These are phyloP conservation scores for Lachancea mirantina DNA, from an alignment of 805 yeast species.

Conservation along the genomic window DNA sequence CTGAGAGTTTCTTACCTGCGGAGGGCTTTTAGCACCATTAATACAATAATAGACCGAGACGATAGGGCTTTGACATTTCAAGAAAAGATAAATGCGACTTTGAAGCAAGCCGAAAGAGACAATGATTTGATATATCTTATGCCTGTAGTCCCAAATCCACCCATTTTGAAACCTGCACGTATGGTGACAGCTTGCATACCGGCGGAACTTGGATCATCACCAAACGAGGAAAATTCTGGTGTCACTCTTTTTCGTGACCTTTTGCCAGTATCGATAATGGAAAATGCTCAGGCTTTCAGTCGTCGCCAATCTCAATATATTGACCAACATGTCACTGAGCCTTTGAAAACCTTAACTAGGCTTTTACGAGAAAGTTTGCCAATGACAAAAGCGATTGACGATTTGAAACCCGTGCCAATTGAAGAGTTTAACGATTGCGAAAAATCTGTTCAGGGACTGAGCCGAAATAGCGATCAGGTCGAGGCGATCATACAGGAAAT, in stretches of 20 bases:
- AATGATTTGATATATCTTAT: slow-evolving; percentile 75
- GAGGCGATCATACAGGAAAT: slow-evolving; percentile 40
- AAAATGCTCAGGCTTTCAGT: slow-evolving; percentile 57
- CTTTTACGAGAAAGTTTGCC: slow-evolving; percentile 39
- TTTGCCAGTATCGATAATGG: slow-evolving; percentile 60
- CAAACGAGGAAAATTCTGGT: slow-evolving; percentile 19
- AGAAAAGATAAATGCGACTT: slow-evolving; percentile 37
- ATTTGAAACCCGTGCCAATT: slow-evolving; percentile 52
- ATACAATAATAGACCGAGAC: slow-evolving; percentile 37
- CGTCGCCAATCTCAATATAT: slow-evolving; percentile 57
- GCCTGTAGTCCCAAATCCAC: slow-evolving; percentile 46
- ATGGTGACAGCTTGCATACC: slow-evolving; percentile 45
- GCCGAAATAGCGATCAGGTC: slow-evolving; percentile 39
- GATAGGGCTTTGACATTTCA: slow-evolving; percentile 36
- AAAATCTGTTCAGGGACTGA: slow-evolving; percentile 48
- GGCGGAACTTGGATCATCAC: slow-evolving; percentile 22
- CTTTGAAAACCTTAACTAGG: slow-evolving; percentile 42
- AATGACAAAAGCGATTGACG: slow-evolving; percentile 50
- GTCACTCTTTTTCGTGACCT: slow-evolving; percentile 47
- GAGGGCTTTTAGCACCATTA: slow-evolving; percentile 33
- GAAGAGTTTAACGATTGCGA: slow-evolving; percentile 52
- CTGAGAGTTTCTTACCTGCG: slow-evolving; percentile 51
- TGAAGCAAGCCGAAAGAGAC: slow-evolving; percentile 60
- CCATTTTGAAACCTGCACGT: slow-evolving; percentile 39
- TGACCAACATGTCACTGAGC: slow-evolving; percentile 37